A percentile compares a stretch with the other conserved stretches of the same genome.
Conservation (phyloP, 2,329 filamentous ascomycete genomes). For the Colletotrichum tanaceti region DNA sequence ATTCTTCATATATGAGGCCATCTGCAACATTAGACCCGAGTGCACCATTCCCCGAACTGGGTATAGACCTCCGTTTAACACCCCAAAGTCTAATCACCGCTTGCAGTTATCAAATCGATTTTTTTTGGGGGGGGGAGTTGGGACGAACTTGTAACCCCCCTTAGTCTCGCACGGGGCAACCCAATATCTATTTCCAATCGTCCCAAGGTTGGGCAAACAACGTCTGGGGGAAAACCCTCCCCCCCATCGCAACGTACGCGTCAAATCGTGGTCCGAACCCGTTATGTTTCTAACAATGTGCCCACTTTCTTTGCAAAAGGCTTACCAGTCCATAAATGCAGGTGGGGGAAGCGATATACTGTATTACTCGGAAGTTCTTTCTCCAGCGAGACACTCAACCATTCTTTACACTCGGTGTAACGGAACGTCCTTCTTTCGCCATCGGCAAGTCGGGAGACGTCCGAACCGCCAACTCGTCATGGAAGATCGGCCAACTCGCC, state of each 20-base stretch:
- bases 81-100: not conserved
- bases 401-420: no score
- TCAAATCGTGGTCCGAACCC: not conserved
- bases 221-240: no score
- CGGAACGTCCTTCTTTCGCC: no score
- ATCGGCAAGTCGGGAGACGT: not conserved
- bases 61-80: not conserved
- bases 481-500: not conserved
- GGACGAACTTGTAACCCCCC: constrained; percentile 9
- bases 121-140: not conserved
- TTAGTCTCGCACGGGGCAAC: not conserved
- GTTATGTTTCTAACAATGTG: not conserved
- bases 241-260: not conserved
- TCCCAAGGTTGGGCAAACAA: not conserved
- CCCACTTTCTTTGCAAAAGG: not conserved
- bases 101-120: not conserved
- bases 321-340: not conserved
- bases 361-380: not conserved
- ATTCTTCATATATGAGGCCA: no score
- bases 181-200: not conserved
- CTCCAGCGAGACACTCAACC: not conserved
- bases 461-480: not conserved
- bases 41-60: not conserved
- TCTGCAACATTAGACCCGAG: not conserved
- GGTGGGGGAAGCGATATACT: not conserved